Evolutionary conservation across 768 basidiomycete genomes (phyloP).

Genomic region (Pholiota microspora): DNA sequence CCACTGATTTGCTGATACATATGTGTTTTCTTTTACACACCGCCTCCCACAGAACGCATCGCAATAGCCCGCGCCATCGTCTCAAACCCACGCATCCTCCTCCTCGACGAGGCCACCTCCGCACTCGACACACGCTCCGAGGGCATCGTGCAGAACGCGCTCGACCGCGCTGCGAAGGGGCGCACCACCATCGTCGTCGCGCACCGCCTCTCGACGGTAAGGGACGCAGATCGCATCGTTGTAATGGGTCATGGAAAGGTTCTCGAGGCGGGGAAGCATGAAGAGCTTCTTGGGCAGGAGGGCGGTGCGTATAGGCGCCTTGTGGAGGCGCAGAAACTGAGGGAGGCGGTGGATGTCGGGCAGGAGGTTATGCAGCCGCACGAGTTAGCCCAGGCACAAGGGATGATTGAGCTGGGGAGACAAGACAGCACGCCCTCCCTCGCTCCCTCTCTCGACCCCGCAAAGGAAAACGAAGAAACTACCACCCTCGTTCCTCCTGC

Average conservation of each 20-base stretch:
- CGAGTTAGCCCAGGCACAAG: neutral
- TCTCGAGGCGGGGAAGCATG: slow-evolving; percentile 78
- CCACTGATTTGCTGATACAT: slow-evolving; percentile 42
- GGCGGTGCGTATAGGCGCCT: slow-evolving; percentile 72
- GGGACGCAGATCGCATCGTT: slow-evolving; percentile 78
- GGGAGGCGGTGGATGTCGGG: slow-evolving; percentile 42
- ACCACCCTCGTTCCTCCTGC: neutral
- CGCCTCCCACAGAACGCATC: slow-evolving; percentile 51
- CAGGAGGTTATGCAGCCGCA: too few species aligned
- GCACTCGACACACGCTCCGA: slow-evolving; percentile 89
- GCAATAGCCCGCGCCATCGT: slow-evolving; percentile 91
- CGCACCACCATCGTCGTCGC: slow-evolving; percentile 83
- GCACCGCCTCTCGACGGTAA: slow-evolving; percentile 80
- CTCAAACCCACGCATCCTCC: slow-evolving; percentile 79
- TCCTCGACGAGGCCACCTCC: slow-evolving; percentile 88
- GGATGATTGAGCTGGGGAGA: too few species aligned
- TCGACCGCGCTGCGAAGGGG: slow-evolving; percentile 81
- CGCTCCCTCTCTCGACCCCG: neutral
- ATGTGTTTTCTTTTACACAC: neutral
- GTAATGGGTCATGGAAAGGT: slow-evolving; percentile 89
- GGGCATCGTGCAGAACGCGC: slow-evolving; percentile 86
- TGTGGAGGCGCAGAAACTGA: slow-evolving; percentile 76
- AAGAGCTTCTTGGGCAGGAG: slow-evolving; percentile 52
- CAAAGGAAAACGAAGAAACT: neutral
- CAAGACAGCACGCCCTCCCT: too few species aligned